A percentile compares a stretch with the other conserved stretches of the same genome.
phyloP scores from a whole-genome alignment of 768 basidiomycete genomes.

The Pholiota molesta region DNA sequence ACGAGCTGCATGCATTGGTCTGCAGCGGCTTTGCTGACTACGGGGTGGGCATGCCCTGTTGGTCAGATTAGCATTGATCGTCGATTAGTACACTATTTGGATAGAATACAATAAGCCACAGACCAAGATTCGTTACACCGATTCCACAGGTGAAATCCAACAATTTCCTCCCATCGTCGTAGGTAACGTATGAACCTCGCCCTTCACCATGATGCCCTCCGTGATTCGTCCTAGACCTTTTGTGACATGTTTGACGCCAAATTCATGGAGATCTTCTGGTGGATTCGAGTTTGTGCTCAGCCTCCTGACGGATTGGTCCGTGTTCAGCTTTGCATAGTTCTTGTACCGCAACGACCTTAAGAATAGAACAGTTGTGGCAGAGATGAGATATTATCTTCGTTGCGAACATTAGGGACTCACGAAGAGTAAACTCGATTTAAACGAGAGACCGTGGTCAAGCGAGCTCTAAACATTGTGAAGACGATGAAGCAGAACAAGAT shows the following conservation, averaged over 20 bases:
- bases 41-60: slow-evolving; percentile 85
- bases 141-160: slow-evolving; percentile 91
- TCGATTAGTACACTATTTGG: not conserved
- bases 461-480: not conserved
- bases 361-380: not conserved
- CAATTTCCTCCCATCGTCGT: slow-evolving; percentile 71
- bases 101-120: slow-evolving; percentile 14
- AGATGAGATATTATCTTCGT: not conserved
- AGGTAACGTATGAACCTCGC: slow-evolving; percentile 70
- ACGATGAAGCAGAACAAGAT: not conserved
- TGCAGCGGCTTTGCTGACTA: slow-evolving; percentile 86
- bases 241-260: slow-evolving; percentile 49
- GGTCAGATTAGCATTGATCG: not conserved
- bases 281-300: slow-evolving; percentile 20
- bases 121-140: slow-evolving; percentile 84
- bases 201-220: slow-evolving; percentile 64
- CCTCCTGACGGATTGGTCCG: not conserved
- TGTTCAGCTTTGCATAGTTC: not conserved
- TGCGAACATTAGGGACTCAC: not conserved
- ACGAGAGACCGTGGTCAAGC: not conserved
- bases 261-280: slow-evolving; percentile 34
- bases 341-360: not conserved
- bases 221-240: slow-evolving; percentile 48
- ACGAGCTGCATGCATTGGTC: slow-evolving; percentile 83
- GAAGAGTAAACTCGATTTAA: not conserved